Base-by-base conservation (phyloP, 2,329 filamentous ascomycete species). In the Chrysosporium keratinophilum region DNA sequence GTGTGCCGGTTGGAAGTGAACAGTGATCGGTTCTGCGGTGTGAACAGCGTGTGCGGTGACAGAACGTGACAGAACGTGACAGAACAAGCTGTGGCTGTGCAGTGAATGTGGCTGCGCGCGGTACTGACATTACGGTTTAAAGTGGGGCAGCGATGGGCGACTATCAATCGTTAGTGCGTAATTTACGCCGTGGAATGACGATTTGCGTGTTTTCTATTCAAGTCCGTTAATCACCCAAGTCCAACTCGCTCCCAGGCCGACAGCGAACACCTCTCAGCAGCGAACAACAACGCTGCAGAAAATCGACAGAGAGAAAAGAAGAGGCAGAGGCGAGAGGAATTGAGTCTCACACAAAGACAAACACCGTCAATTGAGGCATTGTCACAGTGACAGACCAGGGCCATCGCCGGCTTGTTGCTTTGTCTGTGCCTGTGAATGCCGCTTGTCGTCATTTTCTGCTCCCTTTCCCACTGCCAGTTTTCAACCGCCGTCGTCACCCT, bases 141-240 rank as follows among this genome's bases (percentile, higher is more conserved):
- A 28, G 45, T 39, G 34, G 34, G 20, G 45, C 12, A 6, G 3
- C 19, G 17, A 14, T 48, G 34, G 44, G 34, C 34, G 45, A 48
- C 45, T 48, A 48, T 48, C 15, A 39, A 48, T 48, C 33, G n/a
- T 37, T 37, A 37, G 34, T 48, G 45, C 34, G 45, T 48, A 48
- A 14, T 39, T 46, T 46, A 46, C 44, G 7, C 14, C 28, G 28
- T 35, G 28, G 43, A 28, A 48, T 48, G 45, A 48, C 45, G 34
- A 39, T 48, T 15, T 14, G 31, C 11, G 15, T 5, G n/a, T n/a
- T n/a, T n/a, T n/a, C n/a, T n/a, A n/a, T n/a, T n/a, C n/a, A n/a
- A n/a, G n/a, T n/a, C n/a, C n/a, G n/a, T n/a, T n/a, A n/a, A n/a
- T n/a, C n/a, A 28, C 23, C 23, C 23, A 28, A 28, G 23, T 28